Conservation (phyloP, 345 rosid genomes). For the Citrus trifoliata region DNA sequence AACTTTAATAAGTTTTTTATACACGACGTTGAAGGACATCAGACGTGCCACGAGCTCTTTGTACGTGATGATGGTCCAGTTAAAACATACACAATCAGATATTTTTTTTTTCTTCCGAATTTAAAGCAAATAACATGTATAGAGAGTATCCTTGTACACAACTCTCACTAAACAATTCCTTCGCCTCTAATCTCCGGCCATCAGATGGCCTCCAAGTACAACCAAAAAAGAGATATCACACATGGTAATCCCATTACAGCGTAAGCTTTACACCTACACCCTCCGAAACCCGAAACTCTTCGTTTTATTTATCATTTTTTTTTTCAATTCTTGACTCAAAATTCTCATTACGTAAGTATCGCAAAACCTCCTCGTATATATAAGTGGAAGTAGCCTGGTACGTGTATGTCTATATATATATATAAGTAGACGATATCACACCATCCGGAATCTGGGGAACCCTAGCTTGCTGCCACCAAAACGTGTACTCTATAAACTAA, state of each 20-base stretch:
- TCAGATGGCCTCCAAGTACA: no score
- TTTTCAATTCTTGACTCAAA: not conserved
- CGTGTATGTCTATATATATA: not conserved
- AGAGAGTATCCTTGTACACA: no score
- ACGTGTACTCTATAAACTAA: no score
- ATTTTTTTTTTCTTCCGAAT: no score
- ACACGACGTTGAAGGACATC: no score
- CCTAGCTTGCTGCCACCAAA: not conserved
- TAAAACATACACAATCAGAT: no score
- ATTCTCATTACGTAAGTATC: not conserved
- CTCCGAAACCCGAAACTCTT: constrained; percentile 1
- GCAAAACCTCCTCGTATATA: not conserved
- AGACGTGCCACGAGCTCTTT: no score
- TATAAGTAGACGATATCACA: not conserved
- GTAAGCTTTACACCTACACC: not conserved
- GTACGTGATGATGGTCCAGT: no score
- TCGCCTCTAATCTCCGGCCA: no score
- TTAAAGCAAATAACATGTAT: no score
- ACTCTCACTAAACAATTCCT: no score
- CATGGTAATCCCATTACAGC: constrained; percentile 9
- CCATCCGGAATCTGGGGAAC: not conserved
- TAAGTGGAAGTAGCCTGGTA: not conserved
- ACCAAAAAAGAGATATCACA: not conserved
- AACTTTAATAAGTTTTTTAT: no score
- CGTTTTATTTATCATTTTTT: not conserved